Conservation (phyloP, 257 asterid species). For the Ligustrum vulgare region DNA sequence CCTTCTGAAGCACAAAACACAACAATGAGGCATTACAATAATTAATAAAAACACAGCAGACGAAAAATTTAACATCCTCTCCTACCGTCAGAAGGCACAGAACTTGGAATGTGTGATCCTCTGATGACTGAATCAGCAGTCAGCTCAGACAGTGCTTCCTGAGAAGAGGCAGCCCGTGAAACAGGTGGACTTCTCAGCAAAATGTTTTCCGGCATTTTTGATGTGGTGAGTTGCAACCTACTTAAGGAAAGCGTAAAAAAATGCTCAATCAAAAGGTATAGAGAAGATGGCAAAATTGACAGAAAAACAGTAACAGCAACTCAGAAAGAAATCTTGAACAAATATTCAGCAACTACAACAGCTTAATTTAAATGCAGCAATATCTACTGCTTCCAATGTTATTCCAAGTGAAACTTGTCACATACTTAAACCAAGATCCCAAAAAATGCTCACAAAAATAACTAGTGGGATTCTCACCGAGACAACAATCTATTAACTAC, state of each 20-base stretch:
- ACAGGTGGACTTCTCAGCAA: conserved; percentile 83
- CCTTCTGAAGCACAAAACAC: background rate
- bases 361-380: background rate
- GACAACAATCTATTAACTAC: background rate
- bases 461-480: background rate
- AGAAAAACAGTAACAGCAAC: background rate
- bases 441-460: background rate
- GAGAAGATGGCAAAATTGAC: background rate
- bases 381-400: background rate
- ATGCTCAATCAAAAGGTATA: background rate
- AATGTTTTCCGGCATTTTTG: conserved; percentile 65
- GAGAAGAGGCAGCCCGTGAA: conserved; percentile 60
- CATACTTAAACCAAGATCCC: background rate
- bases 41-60: background rate
- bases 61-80: background rate
- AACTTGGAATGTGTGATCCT: conserved; percentile 43
- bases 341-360: background rate
- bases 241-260: conserved; percentile 15
- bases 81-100: conserved; percentile 60
- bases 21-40: background rate
- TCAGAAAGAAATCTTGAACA: background rate
- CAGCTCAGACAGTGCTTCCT: conserved; percentile 61
- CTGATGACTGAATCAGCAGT: conserved; percentile 45
- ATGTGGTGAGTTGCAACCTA: conserved; percentile 40
- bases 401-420: background rate